Conservation (phyloP, 164 flowering plant genomes). For the Stephania yunnanensis region DNA sequence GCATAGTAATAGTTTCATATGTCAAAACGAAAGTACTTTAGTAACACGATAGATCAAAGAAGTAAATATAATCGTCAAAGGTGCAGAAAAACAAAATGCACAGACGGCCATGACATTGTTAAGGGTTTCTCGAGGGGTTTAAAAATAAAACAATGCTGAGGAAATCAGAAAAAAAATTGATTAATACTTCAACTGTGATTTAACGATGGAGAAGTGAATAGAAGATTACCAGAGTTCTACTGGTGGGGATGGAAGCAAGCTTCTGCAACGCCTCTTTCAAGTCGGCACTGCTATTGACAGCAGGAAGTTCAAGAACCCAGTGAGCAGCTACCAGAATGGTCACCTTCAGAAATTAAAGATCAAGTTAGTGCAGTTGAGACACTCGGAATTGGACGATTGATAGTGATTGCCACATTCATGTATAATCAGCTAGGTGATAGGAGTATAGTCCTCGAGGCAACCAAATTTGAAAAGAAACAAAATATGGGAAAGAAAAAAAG, state of each 20-base stretch:
- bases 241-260: conserved; percentile 74
- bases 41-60: too few species aligned
- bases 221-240: conserved; percentile 52
- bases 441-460: background rate
- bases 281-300: conserved; percentile 65
- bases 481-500: background rate
- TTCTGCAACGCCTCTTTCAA: conserved; percentile 86
- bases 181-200: too few species aligned
- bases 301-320: conserved; percentile 30
- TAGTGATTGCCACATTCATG: background rate
- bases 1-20: too few species aligned
- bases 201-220: too few species aligned
- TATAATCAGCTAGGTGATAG: background rate
- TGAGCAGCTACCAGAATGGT: conserved; percentile 82
- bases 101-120: too few species aligned
- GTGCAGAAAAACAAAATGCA: too few species aligned
- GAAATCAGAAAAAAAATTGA: too few species aligned
- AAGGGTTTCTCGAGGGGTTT: too few species aligned
- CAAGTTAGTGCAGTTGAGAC: background rate
- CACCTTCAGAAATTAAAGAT: conserved; percentile 37
- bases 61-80: too few species aligned
- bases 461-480: background rate
- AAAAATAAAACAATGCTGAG: too few species aligned
- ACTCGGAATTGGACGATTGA: background rate
- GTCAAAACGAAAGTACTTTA: too few species aligned